Evolutionary conservation across 441 rosid species (phyloP).

Genomic region (Croton laevigatus): DNA sequence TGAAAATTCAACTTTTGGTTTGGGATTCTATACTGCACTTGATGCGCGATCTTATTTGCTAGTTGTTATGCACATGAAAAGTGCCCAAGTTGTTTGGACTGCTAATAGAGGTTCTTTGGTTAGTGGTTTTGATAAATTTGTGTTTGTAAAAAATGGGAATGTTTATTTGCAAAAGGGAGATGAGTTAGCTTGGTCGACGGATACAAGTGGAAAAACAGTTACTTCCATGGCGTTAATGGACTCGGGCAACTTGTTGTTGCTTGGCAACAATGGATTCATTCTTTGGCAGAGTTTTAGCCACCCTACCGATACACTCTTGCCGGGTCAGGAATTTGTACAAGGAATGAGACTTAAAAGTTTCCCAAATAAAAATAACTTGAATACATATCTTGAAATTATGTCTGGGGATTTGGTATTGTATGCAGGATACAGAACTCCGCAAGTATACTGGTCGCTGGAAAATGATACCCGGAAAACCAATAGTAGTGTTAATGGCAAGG

Average conservation of each 20-base stretch:
- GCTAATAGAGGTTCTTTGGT: conserved; percentile 65
- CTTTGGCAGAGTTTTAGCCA: conserved; percentile 82
- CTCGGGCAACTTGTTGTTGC: conserved; percentile 45
- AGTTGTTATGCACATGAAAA: conserved; percentile 48
- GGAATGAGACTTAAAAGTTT: conserved; percentile 64
- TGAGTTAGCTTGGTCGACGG: conserved; percentile 46
- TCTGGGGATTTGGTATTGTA: conserved; percentile 60
- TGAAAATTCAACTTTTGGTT: conserved; percentile 50
- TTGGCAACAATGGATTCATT: conserved; percentile 15
- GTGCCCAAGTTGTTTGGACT: conserved; percentile 53
- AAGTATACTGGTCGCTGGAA: conserved; percentile 72
- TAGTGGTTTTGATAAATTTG: conserved; percentile 48
- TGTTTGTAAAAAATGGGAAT: conserved; percentile 51
- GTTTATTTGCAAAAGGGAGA: conserved; percentile 45
- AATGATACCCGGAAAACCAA: conserved; percentile 41
- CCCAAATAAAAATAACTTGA: conserved; percentile 39
- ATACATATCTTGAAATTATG: conserved; percentile 57
- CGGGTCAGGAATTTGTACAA: conserved; percentile 49
- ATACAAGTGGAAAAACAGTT: conserved; percentile 40
- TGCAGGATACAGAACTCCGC: conserved; percentile 58
- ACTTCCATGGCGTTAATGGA: conserved; percentile 60
- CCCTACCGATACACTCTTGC: conserved; percentile 64
- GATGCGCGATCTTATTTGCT: conserved; percentile 48
- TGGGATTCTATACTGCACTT: conserved; percentile 47
- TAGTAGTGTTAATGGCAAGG: conserved; percentile 35